Conservation (phyloP, 495 filamentous ascomycete species). For the Melanomma pulvis-pyrius region DNA sequence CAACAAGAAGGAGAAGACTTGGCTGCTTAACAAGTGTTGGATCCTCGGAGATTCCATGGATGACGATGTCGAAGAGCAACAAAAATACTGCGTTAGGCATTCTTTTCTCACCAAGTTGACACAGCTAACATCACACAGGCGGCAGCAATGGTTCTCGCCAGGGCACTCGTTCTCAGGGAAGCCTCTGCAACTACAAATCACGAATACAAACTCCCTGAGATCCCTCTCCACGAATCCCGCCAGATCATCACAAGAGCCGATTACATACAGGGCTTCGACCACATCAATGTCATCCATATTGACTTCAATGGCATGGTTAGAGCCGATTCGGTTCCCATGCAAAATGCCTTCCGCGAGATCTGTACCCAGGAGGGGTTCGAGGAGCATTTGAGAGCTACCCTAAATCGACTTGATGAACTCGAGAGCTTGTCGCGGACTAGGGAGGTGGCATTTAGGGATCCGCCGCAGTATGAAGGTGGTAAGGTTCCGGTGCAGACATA, state of each 20-base stretch:
- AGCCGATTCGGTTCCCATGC: conserved; percentile 83
- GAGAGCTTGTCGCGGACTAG: conserved; percentile 91
- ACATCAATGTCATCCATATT: conserved; percentile 92
- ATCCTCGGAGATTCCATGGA: conserved; percentile 91
- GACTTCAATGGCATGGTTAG: conserved; percentile 82
- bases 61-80: conserved; percentile 97
- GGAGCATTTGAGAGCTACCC: conserved; percentile 74
- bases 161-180: conserved; percentile 80
- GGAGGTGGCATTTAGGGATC: conserved; percentile 62
- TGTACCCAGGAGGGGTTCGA: conserved; percentile 72
- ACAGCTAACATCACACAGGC: not conserved
- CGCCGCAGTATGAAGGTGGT: conserved; percentile 1
- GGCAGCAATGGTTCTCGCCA: conserved; percentile 68
- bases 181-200: conserved; percentile 63
- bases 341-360: conserved; percentile 81
- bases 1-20: conserved; percentile 79
- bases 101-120: not conserved
- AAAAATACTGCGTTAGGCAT: conserved; percentile 88
- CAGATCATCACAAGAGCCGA: conserved; percentile 92
- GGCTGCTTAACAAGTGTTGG: conserved; percentile 92
- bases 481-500: conserved; percentile 8
- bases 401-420: conserved; percentile 81
- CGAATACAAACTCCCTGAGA: conserved; percentile 76
- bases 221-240: conserved; percentile 79
- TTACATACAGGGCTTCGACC: conserved; percentile 88